Conservation (phyloP, 768 basidiomycete species). For the Termitomyces sp. region DNA sequence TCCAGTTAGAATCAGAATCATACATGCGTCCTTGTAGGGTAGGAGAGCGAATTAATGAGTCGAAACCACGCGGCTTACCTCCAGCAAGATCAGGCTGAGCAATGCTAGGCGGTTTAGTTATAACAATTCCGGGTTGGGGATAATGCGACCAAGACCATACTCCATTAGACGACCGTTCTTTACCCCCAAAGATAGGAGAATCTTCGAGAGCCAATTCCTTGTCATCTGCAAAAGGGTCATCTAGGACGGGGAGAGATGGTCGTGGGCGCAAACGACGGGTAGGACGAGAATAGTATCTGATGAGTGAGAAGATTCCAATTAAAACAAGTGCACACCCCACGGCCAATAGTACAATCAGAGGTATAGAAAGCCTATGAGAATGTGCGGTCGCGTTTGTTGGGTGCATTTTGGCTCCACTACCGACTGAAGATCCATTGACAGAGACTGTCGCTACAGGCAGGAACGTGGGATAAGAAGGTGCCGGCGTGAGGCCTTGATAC, state of each 20-base stretch:
- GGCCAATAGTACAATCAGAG: conserved; percentile 46
- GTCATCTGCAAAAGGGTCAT: conserved; percentile 45
- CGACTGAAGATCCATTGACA: conserved; percentile 2
- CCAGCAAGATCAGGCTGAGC: conserved; percentile 2
- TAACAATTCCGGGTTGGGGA: conserved; percentile 25
- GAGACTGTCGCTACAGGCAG: conserved; percentile 11
- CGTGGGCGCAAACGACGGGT: conserved; percentile 48
- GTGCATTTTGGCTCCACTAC: neutral
- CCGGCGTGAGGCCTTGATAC: conserved; percentile 5
- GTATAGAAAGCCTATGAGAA: conserved; percentile 36
- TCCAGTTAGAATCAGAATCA: conserved; percentile 9
- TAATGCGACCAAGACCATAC: conserved; percentile 58
- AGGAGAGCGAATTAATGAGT: conserved; percentile 9
- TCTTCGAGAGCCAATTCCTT: conserved; percentile 43
- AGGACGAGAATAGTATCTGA: conserved; percentile 44
- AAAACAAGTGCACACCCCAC: conserved; percentile 46
- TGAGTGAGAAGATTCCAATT: conserved; percentile 39
- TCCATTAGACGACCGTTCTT: conserved; percentile 49
- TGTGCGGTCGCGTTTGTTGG: conserved; percentile 6
- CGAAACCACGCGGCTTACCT: conserved; percentile 8
- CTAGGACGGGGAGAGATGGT: conserved; percentile 72
- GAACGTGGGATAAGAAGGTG: conserved; percentile 11
- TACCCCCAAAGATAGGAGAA: conserved; percentile 76
- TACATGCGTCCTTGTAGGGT: conserved; percentile 8
- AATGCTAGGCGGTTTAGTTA: conserved; percentile 10